Evolutionary conservation across 1,139 yeast species (phyloP), one percentile per base, ranked within the genome.

Genomic region (Candida mesenterica): DNA sequence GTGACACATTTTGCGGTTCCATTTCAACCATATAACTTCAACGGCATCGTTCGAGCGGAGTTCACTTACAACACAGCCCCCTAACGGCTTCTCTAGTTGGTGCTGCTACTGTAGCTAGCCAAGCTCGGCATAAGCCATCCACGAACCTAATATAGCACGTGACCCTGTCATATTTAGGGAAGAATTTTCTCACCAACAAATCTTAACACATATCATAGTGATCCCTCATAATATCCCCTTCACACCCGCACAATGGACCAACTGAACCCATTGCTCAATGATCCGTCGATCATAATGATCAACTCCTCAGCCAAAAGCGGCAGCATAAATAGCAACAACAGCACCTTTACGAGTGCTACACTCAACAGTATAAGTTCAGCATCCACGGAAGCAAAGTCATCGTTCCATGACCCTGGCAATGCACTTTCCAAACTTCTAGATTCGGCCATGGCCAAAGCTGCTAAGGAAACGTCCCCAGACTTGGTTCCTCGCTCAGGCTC

Each of bases 391-490:
- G 6, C 12, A 5, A 24, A 24, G 13, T 5, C 26, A 5, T 9
- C 14, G 5, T 24, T 24, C n/a, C 26, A 24, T 12, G 26, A 24
- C n/a, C 63, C 71, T 3, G 57, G 65, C 12, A 65, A 58, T 45
- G 73, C 67, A 3, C 61, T 69, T 32, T 62, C 73, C n/a, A 64
- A 62, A 43, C 53, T 69, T 29, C 55, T 69, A 32, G 61, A 58
- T 42, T 52, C 57, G 12, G 61, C 62, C 31, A 56, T 59, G 37
- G 73, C 75, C 20, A 68, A 72, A 28, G 77, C 77, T 8, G 76
- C 76, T 30, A 67, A 64, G 40, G 77, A 72, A 39, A 48, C 64
- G 9, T 65, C 74, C 3, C 73, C 75, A 2, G 75, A 66, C 28
- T 37, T 58, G 14, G 67, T 55, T 16, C 52, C 48, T 20, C 44